These are phyloP conservation scores for Aspergillus incahuasiensis DNA, from an alignment of 495 filamentous ascomycete species.

Conservation along the genomic window DNA sequence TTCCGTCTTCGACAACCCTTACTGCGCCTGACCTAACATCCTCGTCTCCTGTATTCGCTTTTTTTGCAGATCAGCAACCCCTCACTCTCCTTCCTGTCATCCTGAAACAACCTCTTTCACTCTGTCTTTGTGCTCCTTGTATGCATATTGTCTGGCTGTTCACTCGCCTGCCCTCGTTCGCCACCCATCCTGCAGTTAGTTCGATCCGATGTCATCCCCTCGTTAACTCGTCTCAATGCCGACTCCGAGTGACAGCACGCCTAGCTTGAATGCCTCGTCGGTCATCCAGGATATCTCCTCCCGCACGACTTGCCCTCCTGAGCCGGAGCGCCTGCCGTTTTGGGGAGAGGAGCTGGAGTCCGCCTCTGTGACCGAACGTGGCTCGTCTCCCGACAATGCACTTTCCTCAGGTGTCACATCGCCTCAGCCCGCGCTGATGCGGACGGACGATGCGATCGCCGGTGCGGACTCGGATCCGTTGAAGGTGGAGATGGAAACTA, in stretches of 20 bases:
- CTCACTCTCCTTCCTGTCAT: conserved; percentile 12
- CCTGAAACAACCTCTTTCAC: conserved; percentile 1
- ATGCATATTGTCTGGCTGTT: conserved; percentile 10
- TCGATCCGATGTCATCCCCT: conserved; percentile 40
- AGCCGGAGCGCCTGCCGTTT: conserved; percentile 39
- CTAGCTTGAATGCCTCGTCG: conserved; percentile 37
- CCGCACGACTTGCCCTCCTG: conserved; percentile 56
- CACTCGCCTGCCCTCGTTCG: conserved; percentile 6
- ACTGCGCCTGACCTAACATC: background rate
- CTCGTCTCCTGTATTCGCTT: conserved; percentile 14
- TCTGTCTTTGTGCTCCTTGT: conserved; percentile 6
- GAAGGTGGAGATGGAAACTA: conserved; percentile 23
- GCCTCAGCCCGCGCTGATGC: conserved; percentile 28
- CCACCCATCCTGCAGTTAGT: conserved; percentile 10
- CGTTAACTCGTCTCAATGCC: conserved; percentile 51
- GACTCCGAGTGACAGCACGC: conserved; percentile 51
- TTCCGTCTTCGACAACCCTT: background rate
- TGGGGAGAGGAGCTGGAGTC: conserved; percentile 38
- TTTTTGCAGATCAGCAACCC: conserved; percentile 9
- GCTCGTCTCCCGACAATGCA: conserved; percentile 24
- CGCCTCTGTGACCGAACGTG: conserved; percentile 18
- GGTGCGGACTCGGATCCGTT: conserved; percentile 26
- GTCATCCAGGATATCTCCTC: conserved; percentile 45
- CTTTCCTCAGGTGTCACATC: conserved; percentile 26
- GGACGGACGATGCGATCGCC: conserved; percentile 31